Evolutionary conservation across 768 basidiomycete genomes (phyloP).

Genomic region (Xerocomus spinulosus): DNA sequence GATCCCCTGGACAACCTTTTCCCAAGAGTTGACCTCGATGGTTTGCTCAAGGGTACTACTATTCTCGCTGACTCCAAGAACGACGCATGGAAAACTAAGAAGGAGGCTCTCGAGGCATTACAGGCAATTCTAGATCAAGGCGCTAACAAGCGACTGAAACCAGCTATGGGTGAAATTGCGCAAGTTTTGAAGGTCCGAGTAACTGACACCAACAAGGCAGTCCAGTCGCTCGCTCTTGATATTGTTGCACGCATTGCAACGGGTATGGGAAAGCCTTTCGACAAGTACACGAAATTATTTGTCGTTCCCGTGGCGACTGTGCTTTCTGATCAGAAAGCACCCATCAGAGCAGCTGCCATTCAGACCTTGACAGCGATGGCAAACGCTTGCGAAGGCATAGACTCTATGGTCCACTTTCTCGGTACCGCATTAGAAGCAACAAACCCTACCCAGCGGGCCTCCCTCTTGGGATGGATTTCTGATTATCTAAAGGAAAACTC

Average conservation of each 20-base stretch:
- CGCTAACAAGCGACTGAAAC: conserved; percentile 87
- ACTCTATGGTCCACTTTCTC: conserved; percentile 74
- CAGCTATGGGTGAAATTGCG: conserved; percentile 89
- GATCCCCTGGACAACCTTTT: conserved; percentile 93
- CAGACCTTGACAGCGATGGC: conserved; percentile 80
- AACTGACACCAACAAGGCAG: conserved; percentile 89
- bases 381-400: conserved; percentile 78
- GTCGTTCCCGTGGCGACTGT: conserved; percentile 74
- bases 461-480: conserved; percentile 72
- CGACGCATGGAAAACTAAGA: conserved; percentile 95
- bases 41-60: conserved; percentile 75
- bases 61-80: conserved; percentile 82
- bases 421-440: conserved; percentile 76
- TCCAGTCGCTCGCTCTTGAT: conserved; percentile 86
- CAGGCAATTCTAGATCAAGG: conserved; percentile 86
- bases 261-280: conserved; percentile 95
- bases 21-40: conserved; percentile 90
- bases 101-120: conserved; percentile 86
- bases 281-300: conserved; percentile 80
- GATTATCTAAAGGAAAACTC: conserved; percentile 73
- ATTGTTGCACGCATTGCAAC: conserved; percentile 84
- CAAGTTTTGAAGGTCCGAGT: conserved; percentile 85
- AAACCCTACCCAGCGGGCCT: conserved; percentile 84
- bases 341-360: conserved; percentile 72
- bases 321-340: conserved; percentile 89